These are phyloP conservation scores for Tricholoma matsutake DNA, from an alignment of 768 basidiomycete genomes.

Conservation along the genomic window DNA sequence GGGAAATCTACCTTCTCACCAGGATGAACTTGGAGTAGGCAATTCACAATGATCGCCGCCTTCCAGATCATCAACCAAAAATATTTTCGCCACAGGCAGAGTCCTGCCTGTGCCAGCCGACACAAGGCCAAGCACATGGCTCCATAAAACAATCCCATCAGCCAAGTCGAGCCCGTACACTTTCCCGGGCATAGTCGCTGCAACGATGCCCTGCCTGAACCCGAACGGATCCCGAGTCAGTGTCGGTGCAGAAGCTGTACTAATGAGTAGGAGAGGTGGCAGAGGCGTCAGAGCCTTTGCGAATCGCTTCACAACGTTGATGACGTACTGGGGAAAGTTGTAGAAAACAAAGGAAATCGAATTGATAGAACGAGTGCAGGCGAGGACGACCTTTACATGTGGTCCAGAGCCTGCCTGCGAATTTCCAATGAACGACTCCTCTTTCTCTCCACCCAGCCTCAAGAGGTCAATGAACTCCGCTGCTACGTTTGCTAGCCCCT, in stretches of 20 bases:
- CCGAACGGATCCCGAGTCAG: constrained; percentile 78
- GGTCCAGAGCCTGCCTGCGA: constrained; percentile 54
- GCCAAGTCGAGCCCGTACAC: constrained; percentile 80
- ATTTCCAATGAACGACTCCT: constrained; percentile 46
- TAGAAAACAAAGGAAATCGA: constrained; percentile 25
- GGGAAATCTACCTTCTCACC: too few species aligned
- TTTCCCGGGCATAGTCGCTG: constrained; percentile 69
- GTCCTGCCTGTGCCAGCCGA: constrained; percentile 48
- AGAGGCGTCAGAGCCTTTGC: constrained; percentile 60
- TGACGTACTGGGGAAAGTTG: constrained; percentile 69
- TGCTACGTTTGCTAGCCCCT: constrained; percentile 60
- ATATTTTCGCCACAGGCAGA: constrained; percentile 60
- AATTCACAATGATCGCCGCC: too few species aligned
- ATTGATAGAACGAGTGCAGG: background rate
- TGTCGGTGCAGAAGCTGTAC: constrained; percentile 19
- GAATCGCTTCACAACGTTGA: constrained; percentile 69
- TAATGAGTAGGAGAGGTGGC: constrained; percentile 34
- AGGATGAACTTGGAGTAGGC: too few species aligned
- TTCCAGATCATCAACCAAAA: constrained; percentile 47
- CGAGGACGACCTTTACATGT: constrained; percentile 40
- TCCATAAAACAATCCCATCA: constrained; percentile 79
- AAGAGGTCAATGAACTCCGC: constrained; percentile 79
- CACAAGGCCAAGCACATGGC: constrained; percentile 71
- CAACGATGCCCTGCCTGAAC: constrained; percentile 79
- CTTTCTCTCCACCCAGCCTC: constrained; percentile 49